Base-by-base conservation (phyloP, 257 asterid genomes). In the Mentha longifolia region DNA sequence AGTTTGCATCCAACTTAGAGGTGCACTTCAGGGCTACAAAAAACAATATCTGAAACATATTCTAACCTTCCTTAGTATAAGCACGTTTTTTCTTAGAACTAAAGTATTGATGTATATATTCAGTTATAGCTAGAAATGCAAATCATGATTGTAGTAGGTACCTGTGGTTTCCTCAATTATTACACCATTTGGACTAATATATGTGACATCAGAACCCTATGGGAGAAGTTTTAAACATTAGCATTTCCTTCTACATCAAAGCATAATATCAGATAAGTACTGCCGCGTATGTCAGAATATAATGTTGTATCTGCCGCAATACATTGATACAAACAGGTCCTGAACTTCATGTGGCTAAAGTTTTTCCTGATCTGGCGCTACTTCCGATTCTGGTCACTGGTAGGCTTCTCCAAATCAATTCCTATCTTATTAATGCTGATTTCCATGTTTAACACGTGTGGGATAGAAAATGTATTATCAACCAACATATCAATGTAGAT, bases 311-410 rank as follows among this genome's bases (percentile, higher is more conserved):
- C 60, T 25, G 61, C 67, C 9, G 17, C 37, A 49, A 35, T 70
- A 31, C 62, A 16, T 64, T 75, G 55, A 68, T 80, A 22, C 47
- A 49, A 77, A 67, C 89, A 93, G 98, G 97, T 94, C 49, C 87
- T 94, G 19, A 94, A 85, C 81, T 94, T 94, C 85, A 91, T 91
- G 97, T 94, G 98, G 98, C 95, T 94, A 65, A 94, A 94, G 71
- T 94, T 94, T 83, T 84, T 94, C 74, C 88, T 94, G 78, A 82
- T 94, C 75, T 94, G 98, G 98, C 92, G 98, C 72, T 94, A 81
- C 85, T 94, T 94, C 81, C 84, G 97, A 31, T 86, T 94, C 81
- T 94, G 96, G 96, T 85, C 98, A 65, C 81, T 94, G 96, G 96
- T 94, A 84, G 54, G 82, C 74, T 82, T 61, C 81, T 65, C 57